Base-by-base conservation (phyloP, 2,329 filamentous ascomycete genomes). In the Ceratocystis papillata region DNA sequence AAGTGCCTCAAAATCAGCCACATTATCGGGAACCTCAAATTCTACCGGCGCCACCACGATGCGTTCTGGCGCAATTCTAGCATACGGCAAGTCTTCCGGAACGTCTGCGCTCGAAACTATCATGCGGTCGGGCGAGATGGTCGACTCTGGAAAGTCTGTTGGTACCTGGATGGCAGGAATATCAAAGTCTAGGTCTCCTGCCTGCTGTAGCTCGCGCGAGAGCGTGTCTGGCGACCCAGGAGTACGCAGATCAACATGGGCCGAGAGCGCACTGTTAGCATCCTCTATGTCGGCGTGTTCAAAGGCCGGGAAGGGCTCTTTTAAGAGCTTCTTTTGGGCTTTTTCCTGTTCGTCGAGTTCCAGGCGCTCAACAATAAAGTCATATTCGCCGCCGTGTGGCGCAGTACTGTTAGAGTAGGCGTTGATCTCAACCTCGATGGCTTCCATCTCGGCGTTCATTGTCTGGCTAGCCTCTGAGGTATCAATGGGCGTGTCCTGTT, bases 371-470 rank as follows among this genome's bases (percentile, higher is more conserved):
- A 57, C 53, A 22, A 65, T 37, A 28, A 60, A 59, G 41, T 65
- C 63, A 28, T 65, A 65, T 30, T 65, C 62, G 30, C 17, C 50
- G n/a, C 28, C 8, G 37, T 41, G 33, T 5, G 60, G 20, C 6
- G 20, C 15, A 22, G 48, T 44, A 5, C 37, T 17, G 53, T 60
- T 60, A 10, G 63, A 45, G 61, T 63, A 63, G 44, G 61, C 15
- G 44, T 63, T 50, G 28, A 63, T 63, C 8, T 63, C 61, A 7
- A 48, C 61, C 30, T 46, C 61, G 6, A 63, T 63, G 15, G 61
- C 61, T 45, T 63, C 25, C 46, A 63, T 63, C 25, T 63, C 37
- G 5, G 59, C 50, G n/a, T 77, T 81, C 50, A 59, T 59, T 28
- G 55, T 37, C 25, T 59, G 55, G 55, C 30, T 30, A 25, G 55